A percentile compares a stretch with the other conserved stretches of the same genome.
Conservation (phyloP, 2,329 filamentous ascomycete genomes). For the Ploettnerulaceae sp. region DNA sequence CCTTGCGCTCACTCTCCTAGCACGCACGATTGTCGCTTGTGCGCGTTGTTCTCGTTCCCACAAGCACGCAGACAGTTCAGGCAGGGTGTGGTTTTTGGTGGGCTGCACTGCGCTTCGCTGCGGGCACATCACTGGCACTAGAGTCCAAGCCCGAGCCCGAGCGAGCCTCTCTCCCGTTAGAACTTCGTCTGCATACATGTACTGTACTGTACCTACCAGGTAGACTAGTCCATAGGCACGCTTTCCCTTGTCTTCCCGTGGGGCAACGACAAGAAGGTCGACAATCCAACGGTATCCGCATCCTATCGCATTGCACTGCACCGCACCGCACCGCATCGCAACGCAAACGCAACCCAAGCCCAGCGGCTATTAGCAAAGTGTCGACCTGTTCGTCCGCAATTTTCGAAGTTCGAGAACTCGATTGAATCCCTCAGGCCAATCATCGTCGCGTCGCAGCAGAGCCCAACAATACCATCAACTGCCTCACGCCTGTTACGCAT, state of each 20-base stretch:
- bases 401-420: not conserved
- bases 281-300: too few species aligned
- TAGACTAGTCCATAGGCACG: not conserved
- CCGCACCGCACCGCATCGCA: not conserved
- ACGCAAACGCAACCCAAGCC: constrained; percentile 2
- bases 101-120: not conserved
- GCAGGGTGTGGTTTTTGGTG: not conserved
- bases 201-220: too few species aligned
- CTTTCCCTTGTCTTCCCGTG: not conserved
- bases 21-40: not conserved
- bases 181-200: not conserved
- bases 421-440: constrained; percentile 6
- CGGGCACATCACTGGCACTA: not conserved
- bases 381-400: constrained; percentile 11
- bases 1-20: not conserved
- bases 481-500: constrained; percentile 13
- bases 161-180: not conserved
- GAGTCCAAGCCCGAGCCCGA: not conserved
- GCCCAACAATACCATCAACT: constrained; percentile 5
- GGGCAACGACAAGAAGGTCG: too few species aligned
- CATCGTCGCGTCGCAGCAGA: constrained; percentile 7
- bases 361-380: constrained; percentile 13
- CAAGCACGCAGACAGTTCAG: not conserved
- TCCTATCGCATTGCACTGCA: not conserved
- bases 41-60: not conserved